Percentiles rank a stretch among this genome's conserved stretches.
Evolutionary conservation across 495 filamentous ascomycete species (phyloP).

Genomic region (Trichocladium uniseriatum): DNA sequence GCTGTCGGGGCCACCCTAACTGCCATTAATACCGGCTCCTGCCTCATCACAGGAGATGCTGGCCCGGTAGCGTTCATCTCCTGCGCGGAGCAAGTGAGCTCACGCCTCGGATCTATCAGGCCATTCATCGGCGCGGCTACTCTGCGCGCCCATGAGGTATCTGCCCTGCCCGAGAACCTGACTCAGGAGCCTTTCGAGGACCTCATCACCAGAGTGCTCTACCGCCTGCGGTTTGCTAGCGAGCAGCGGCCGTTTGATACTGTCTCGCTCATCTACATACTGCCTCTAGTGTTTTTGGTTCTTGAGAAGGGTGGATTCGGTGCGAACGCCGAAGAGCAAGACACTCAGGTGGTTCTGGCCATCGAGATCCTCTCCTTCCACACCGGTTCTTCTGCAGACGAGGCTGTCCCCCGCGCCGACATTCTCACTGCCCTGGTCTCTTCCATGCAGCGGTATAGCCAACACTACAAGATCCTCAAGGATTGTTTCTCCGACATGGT

Average conservation of each 20-base stretch:
- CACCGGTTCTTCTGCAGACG: slow-evolving; percentile 60
- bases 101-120: slow-evolving; percentile 65
- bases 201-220: slow-evolving; percentile 79
- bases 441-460: slow-evolving; percentile 80
- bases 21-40: slow-evolving; percentile 67
- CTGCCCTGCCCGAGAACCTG: slow-evolving; percentile 59
- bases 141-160: slow-evolving; percentile 63
- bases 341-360: slow-evolving; percentile 78
- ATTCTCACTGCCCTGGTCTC: slow-evolving; percentile 59
- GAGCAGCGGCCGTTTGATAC: slow-evolving; percentile 88
- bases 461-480: slow-evolving; percentile 90
- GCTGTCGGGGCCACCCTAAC: slow-evolving; percentile 61
- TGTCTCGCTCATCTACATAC: slow-evolving; percentile 74
- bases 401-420: slow-evolving; percentile 63
- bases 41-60: slow-evolving; percentile 65
- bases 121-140: slow-evolving; percentile 83
- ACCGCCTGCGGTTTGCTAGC: slow-evolving; percentile 78
- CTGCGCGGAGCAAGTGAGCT: slow-evolving; percentile 60
- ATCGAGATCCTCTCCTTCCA: slow-evolving; percentile 90
- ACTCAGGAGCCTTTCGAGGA: slow-evolving; percentile 74
- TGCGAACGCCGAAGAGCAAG: slow-evolving; percentile 60
- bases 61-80: slow-evolving; percentile 73
- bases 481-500: slow-evolving; percentile 81
- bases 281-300: slow-evolving; percentile 70
- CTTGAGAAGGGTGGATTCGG: slow-evolving; percentile 72